Evolutionary conservation across 805 yeast genomes (phyloP).

Genomic region (Clavispora santaluciae): DNA sequence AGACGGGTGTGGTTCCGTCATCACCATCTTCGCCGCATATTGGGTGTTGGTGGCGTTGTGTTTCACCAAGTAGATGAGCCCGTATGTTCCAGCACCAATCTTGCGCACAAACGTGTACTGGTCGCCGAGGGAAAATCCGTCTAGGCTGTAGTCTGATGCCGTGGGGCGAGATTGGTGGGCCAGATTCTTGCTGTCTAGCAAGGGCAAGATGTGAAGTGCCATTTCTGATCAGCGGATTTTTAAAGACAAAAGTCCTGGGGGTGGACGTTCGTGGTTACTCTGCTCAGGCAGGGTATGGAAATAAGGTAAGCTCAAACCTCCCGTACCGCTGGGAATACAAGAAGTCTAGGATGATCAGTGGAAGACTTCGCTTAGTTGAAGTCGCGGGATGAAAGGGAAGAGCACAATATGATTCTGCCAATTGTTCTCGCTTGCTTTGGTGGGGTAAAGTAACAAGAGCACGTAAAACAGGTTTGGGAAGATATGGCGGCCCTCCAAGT

Average conservation of each 20-base stretch:
- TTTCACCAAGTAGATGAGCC: conserved; percentile 43
- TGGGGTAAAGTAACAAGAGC: no score
- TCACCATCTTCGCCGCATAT: conserved; percentile 69
- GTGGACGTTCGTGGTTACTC: no score
- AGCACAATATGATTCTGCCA: no score
- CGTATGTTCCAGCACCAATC: conserved; percentile 43
- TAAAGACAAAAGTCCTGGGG: no score
- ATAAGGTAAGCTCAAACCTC: no score
- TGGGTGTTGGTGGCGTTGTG: conserved; percentile 40
- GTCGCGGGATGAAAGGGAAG: no score
- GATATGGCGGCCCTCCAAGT: not conserved
- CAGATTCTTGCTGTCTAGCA: conserved; percentile 38
- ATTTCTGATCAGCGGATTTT: not conserved
- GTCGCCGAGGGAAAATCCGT: conserved; percentile 57
- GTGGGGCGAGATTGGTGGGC: conserved; percentile 40
- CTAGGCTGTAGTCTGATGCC: conserved; percentile 78
- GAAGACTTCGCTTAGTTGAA: no score
- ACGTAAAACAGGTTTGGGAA: not conserved
- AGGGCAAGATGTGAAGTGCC: conserved; percentile 66
- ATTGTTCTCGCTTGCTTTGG: no score
- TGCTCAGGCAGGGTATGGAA: no score
- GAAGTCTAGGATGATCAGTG: no score
- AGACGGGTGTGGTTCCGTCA: conserved; percentile 38
- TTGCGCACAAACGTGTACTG: conserved; percentile 48
- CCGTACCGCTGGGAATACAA: no score